Base-by-base conservation (phyloP, 352 stramenopile species). In the Phytophthora melonis region DNA sequence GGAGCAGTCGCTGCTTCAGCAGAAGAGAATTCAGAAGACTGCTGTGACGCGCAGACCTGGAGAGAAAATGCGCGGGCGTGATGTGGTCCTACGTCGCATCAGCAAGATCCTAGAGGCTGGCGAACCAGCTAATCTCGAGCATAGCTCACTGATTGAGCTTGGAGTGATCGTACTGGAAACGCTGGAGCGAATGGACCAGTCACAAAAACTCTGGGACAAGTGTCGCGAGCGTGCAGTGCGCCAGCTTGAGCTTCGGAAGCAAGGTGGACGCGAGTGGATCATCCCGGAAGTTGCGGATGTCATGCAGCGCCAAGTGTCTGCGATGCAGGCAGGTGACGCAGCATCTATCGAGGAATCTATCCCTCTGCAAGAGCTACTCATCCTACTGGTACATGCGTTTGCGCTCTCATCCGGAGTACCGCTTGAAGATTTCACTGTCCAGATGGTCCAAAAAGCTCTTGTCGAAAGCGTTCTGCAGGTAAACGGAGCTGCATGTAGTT, bases 121-220 rank as follows among this genome's bases (percentile, higher is more conserved):
- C 6, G 87, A 93, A 50, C 83, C 83, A 27, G 82, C 71, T 10
- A 84, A 82, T 45, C 67, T 72, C 0, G 81, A 92, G 61, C 66
- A 91, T 64, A 88, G 72, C 66, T 80, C 86, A 14, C 67, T 95
- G 14, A 62, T 95, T 65, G 83, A 95, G 79, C 76, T 95, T 3
- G 88, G 82, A 18, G 79, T 93, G 49, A 83, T 93, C 34, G 78
- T 95, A 5, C 73, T 95, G 11, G 88, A 95, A 69, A 91, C 88
- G 0, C 59, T 95, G 14, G 86, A 93, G 63, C 82, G 88, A 21
- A 93, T 95, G 83, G 86, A 92, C 36, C 32, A 65, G 14, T 70
- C 57, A 1, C 83, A 93, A 27, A 53, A 66, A 11, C 65, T 67
- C 34, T 92, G 85, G 85, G 81, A 93, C 65, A 75, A 74, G 56